Evolutionary conservation across 805 yeast species (phyloP).

Genomic region (Candida hungchunana): DNA sequence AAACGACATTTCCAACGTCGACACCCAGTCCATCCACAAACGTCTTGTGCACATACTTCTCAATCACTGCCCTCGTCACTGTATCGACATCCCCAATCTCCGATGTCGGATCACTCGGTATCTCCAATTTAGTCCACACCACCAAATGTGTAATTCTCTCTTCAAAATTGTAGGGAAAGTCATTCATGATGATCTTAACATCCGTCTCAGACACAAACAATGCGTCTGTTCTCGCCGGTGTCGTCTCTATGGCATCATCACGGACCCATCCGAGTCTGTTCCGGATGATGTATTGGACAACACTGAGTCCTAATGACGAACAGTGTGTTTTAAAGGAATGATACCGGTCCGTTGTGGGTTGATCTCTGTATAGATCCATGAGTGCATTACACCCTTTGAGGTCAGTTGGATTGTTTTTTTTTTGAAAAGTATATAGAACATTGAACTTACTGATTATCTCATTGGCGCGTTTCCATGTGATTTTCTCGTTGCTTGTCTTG

Average conservation of each 20-base stretch:
- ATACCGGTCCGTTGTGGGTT: constrained; percentile 40
- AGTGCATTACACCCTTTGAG: no score
- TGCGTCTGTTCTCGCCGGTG: constrained; percentile 19
- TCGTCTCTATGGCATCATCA: constrained; percentile 12
- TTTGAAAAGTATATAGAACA: no score
- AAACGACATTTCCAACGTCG: constrained; percentile 33
- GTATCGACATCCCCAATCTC: constrained; percentile 39
- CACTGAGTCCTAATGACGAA: constrained; percentile 31
- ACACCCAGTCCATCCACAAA: constrained; percentile 35
- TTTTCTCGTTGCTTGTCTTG: constrained; percentile 1
- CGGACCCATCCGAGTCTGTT: constrained; percentile 49
- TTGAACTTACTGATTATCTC: constrained; percentile 16
- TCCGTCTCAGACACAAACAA: constrained; percentile 30
- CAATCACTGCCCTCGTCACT: constrained; percentile 41
- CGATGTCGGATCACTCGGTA: constrained; percentile 40
- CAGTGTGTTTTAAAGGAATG: constrained; percentile 41
- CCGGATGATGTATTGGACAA: constrained; percentile 46
- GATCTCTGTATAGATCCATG: constrained; percentile 38
- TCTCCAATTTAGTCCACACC: constrained; percentile 60
- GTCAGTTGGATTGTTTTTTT: no score
- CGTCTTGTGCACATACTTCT: constrained; percentile 43
- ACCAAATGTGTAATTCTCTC: constrained; percentile 51
- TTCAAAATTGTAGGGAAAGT: constrained; percentile 64
- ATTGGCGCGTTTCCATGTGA: constrained; percentile 17
- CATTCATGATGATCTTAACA: constrained; percentile 44